phyloP scores from a whole-genome alignment of 2,329 filamentous ascomycete genomes.

The Ophiostoma tasmaniense region DNA sequence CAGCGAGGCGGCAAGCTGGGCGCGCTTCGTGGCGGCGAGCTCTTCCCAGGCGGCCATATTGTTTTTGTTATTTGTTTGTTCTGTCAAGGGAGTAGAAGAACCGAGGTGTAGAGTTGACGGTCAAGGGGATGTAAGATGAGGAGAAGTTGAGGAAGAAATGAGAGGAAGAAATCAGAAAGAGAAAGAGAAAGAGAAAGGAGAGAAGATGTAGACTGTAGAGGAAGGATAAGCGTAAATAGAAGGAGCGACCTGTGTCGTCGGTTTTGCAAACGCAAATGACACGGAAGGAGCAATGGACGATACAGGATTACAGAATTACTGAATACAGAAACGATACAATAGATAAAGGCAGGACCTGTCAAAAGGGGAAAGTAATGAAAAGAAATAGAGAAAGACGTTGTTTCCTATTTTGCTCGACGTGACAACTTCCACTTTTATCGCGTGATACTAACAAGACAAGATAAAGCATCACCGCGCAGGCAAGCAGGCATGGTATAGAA shows the following conservation, averaged over 20 bases:
- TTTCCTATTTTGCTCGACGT: too few relatives aligned
- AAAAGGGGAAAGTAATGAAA: not conserved
- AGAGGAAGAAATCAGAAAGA: not conserved
- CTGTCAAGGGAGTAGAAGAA: too few relatives aligned
- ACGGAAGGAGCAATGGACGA: not conserved
- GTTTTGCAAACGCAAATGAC: too few relatives aligned
- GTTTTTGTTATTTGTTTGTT: not conserved
- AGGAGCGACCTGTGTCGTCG: not conserved
- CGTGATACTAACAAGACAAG: too few relatives aligned
- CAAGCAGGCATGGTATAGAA: not conserved
- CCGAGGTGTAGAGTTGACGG: too few relatives aligned
- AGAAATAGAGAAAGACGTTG: not conserved
- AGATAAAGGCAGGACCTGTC: not conserved
- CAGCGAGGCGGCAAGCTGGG: constrained; percentile 39
- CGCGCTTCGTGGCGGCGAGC: constrained; percentile 36
- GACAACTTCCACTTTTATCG: too few relatives aligned
- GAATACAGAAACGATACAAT: too few relatives aligned
- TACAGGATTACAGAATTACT: not conserved
- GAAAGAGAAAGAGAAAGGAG: not conserved
- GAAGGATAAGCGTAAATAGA: not conserved
- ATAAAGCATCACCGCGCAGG: too few relatives aligned
- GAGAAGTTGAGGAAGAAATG: not conserved
- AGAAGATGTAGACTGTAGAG: not conserved
- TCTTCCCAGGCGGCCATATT: constrained; percentile 31
- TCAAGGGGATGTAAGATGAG: too few relatives aligned